Base-by-base conservation (phyloP, 257 asterid genomes). In the Fraxinus excelsior region DNA sequence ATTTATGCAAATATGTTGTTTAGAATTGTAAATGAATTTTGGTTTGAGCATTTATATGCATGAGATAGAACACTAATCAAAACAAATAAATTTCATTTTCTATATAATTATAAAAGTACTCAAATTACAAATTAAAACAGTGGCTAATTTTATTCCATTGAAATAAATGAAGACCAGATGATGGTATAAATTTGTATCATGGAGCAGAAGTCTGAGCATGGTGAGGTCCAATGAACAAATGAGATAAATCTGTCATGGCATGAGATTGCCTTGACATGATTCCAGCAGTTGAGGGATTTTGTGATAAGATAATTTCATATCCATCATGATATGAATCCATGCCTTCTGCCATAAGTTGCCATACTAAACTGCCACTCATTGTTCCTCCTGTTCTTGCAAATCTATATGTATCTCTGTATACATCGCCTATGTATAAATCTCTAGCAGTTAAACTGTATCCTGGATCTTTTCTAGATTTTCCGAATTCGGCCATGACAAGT, bases 251-350 rank as follows among this genome's bases (percentile, higher is more conserved):
- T 28, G 14, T 76, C 91, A 92, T 89, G 78, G 89, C 94, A 38
- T 79, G 91, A 3, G 98, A 86, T 25, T 93, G 97, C 1, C 79
- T 69, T 0, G 91, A 79, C 31, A 93, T 86, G 77, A 93, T 60
- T 53, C 74, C 78, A 26, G 89, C 85, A 18, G 92, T 93, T 0
- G 98, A 84, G 2, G 91, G 94, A 73, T 18, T 76, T 14, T 83
- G 78, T 0, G 90, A 78, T 42, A 93, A 78, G 28, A 89, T 74
- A 42, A 93, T 89, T 7, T 81, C 78, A 53, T 90, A 93, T 0
- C 98, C 96, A 64, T 91, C 98, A 2, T 82, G n/a, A 10, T 82
- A 93, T 0, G 73, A 74, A 1, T 89, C 93, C 97, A 94, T 91
- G 19, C 90, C 92, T 29, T 82, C 62, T 0, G 92, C 95, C 85